Base-by-base conservation (phyloP, 306 rosid species). In the Cucumis hystrix region DNA sequence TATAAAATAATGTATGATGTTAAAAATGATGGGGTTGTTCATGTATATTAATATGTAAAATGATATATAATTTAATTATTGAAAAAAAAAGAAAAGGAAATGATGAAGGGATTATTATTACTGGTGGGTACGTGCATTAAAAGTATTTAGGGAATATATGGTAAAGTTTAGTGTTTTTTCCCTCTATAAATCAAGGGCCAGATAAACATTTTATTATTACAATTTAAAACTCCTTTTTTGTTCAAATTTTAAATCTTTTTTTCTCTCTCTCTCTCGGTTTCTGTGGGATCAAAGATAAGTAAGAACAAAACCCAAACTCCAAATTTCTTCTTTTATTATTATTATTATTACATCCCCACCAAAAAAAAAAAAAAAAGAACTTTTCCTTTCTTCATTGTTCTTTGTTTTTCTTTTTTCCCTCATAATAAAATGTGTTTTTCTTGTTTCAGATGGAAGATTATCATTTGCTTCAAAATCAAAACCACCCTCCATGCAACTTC, bases 151-250 rank as follows among this genome's bases (percentile, higher is more conserved):
- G 60, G 76, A 75, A 75, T 75, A 75, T n/a, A 54, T 75, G 78
- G 78, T 75, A 75, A 57, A 54, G 43, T 56, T 75, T 56, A 40
- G 47, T 55, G 78, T 56, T 56, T 56, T 75, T 75, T 56, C 67
- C 39, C 54, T 75, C 14, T 56, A 75, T 75, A 75, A 58, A 75
- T 75, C 4, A 18, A 18, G 14, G 18, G 66, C 64, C 54, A 55
- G 45, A 74, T n/a, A 18, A 54, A 14, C 41, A 49, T 14, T 6
- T 23, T 49, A 23, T 69, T 69, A 43, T 30, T 62, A 62, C 68
- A 64, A 64, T 12, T 6, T 8, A 70, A 12, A 4, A 25, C 76
- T 71, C 76, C 76, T 49, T 71, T 71, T 71, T 71, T 71, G 60
- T 28, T 49, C 61, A 51, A 51, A 51, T 25, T 21, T 72, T 13